Base-by-base conservation (phyloP, 345 rosid genomes). In the Citrus unshiu region DNA sequence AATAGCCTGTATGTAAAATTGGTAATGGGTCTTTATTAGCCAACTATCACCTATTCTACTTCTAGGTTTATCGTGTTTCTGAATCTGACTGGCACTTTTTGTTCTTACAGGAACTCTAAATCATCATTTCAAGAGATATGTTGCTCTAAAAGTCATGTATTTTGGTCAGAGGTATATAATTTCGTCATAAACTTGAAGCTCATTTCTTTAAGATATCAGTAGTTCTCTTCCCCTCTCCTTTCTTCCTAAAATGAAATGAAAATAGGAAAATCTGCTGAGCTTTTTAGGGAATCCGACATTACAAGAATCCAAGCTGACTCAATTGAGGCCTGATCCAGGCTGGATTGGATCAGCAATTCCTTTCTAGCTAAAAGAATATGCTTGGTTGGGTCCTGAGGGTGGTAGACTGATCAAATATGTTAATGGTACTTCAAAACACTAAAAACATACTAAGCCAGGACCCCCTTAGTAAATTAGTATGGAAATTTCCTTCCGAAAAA, bases 111-210 rank as follows among this genome's bases (percentile, higher is more conserved):
- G 81, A 72, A 59, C 51, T 7, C 71, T 85, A 74, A 79, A 68
- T 69, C 87, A 87, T 75, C 85, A 64, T 83, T 64, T 80, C 22
- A 92, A 62, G 89, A 88, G 98, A 93, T 86, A 86, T 72, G 84
- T 92, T 81, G 99, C 97, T 69, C 77, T 95, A 8, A 92, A 92
- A 83, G 88, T 95, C 76, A 88, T 92, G 93, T 95, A 93, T 85
- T 93, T 95, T 84, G 99, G 99, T 81, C 87, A 87, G 84, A 93
- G 99, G 98, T 95, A 86, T 60, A 71, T 65, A 16, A 18, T 82
- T 35, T 61, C 24, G 43, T 74, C 29, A 7, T 56, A 34, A 27
- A 32, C 21, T 40, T 7, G 29, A 22, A 35, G 14, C 25, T 40
- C 35, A 39, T 37, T 16, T 14, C 49, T 72, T 64, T 68, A 27